Conservation (phyloP, 176 grass and related monocot species). For the Tillandsia fasciculata region DNA sequence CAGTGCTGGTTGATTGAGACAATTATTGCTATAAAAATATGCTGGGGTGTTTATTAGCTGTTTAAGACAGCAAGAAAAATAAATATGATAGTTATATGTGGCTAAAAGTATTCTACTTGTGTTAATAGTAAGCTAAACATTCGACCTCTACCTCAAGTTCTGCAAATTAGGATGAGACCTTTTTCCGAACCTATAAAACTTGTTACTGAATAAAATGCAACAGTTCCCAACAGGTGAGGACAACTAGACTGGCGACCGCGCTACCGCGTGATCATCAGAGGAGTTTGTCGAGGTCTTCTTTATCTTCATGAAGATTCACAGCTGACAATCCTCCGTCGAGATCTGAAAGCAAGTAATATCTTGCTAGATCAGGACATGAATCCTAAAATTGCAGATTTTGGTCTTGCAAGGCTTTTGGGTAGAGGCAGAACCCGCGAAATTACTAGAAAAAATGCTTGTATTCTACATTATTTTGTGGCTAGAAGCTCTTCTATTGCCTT, state of each 20-base stretch:
- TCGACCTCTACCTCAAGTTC: too few relatives aligned
- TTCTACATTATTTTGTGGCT: too few relatives aligned
- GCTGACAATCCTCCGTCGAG: constrained; percentile 35
- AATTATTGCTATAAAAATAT: too few relatives aligned
- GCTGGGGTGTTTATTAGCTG: too few relatives aligned
- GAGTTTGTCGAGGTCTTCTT: constrained; percentile 36
- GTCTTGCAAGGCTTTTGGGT: constrained; percentile 41
- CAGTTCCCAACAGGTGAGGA: constrained; percentile 14
- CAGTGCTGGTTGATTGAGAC: too few relatives aligned
- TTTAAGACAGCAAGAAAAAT: too few relatives aligned
- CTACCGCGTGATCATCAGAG: constrained; percentile 35
- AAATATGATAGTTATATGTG: too few relatives aligned
- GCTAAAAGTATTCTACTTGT: too few relatives aligned
- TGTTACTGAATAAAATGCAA: not conserved
- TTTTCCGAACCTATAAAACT: not conserved
- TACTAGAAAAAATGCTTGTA: constrained; percentile 40
- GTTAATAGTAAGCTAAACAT: too few relatives aligned
- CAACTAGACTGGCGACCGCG: constrained; percentile 32
- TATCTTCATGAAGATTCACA: constrained; percentile 60
- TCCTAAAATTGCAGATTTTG: constrained; percentile 62
- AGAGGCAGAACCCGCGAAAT: constrained; percentile 19
- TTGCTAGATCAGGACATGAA: constrained; percentile 44
- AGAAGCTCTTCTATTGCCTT: too few relatives aligned
- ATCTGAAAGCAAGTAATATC: constrained; percentile 46
- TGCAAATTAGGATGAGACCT: not conserved